Evolutionary conservation across 495 filamentous ascomycete genomes (phyloP), one percentile per base, ranked within the genome.

Genomic region (Hypoxylon crocopeplum): DNA sequence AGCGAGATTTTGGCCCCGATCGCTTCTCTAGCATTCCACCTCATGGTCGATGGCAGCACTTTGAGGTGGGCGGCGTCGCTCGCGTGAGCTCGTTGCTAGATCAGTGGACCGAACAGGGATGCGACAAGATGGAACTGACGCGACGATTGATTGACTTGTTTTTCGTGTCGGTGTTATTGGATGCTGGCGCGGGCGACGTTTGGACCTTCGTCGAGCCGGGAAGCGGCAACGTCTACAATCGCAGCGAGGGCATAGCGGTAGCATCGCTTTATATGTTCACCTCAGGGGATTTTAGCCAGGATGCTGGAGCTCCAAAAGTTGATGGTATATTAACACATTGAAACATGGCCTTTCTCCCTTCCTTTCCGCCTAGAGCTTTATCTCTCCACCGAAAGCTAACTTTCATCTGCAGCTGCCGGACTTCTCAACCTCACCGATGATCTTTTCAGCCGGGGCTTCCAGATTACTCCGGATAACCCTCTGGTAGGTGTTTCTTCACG

Each of bases 241-340:
- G 93, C 22, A 96, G 91, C 57, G 93, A 98, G 72, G 93, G 93
- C 17, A 79, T 98, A 55, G 93, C 93, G 3, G 87, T 98, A 27
- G 93, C 94, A 15, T 92, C 88, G 70, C 74, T 98, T 67, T 93
- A 97, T 65, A 98, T 98, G 93, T 98, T 97, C 77, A 96, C 92
- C 75, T 29, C 38, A 6, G 5, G 29, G 1, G 49, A 10, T 11
- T 53, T 42, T 7, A 29, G 24, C 38, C 6, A 53, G 29, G 27
- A 30, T 1, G 27, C 7, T 16, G 16, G 11, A 5, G 37, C 20
- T 24, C 49, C 49, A 11, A 44, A 13, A 16, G 49, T 53, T 11
- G 49, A 53, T n/a, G 49, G 49, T 53, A 36, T 4, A 27, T 27
- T 27, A 3, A 4, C 24, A 8, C 24, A 27, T 27, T 27, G 4